phyloP scores from a whole-genome alignment of 148 eudicot genomes.

The Vaccinium corymbosum region DNA sequence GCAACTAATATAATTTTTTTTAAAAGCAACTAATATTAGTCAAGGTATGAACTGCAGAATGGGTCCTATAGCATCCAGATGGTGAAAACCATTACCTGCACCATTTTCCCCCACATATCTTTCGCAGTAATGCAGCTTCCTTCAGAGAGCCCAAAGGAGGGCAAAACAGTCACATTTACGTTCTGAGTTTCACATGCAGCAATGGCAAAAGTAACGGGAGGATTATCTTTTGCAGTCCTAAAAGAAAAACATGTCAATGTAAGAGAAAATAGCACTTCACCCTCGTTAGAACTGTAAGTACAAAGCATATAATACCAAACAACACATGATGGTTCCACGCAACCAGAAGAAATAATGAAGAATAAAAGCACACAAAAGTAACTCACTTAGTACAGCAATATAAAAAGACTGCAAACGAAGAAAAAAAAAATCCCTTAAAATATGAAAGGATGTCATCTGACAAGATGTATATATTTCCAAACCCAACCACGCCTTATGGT shows the following conservation, averaged over 20 bases:
- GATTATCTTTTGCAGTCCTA: slow-evolving; percentile 89
- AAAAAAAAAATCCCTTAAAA: not conserved
- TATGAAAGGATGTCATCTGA: not conserved
- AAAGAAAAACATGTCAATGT: slow-evolving; percentile 16
- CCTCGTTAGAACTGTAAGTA: not conserved
- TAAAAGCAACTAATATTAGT: not conserved
- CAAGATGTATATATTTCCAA: not conserved
- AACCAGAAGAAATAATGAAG: slow-evolving; percentile 1
- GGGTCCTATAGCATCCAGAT: not conserved
- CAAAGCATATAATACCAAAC: not conserved
- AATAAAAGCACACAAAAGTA: not conserved
- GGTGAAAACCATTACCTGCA: slow-evolving; percentile 42
- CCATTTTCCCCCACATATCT: slow-evolving; percentile 93
- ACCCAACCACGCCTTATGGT: not conserved
- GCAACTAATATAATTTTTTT: not conserved
- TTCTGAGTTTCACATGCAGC: slow-evolving; percentile 98
- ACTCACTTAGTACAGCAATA: not conserved
- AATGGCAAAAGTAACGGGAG: slow-evolving; percentile 90
- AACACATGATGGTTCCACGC: not conserved
- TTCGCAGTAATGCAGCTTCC: slow-evolving; percentile 80
- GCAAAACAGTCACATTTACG: slow-evolving; percentile 88
- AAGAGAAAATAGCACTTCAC: slow-evolving; percentile 15
- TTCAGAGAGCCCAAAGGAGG: slow-evolving; percentile 81
- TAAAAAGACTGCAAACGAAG: not conserved
- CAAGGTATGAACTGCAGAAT: not conserved